A percentile compares a stretch with the other conserved stretches of the same genome.
Evolutionary conservation across 2,329 filamentous ascomycete genomes (phyloP).

Genomic region (Plectosphaerella sp.): DNA sequence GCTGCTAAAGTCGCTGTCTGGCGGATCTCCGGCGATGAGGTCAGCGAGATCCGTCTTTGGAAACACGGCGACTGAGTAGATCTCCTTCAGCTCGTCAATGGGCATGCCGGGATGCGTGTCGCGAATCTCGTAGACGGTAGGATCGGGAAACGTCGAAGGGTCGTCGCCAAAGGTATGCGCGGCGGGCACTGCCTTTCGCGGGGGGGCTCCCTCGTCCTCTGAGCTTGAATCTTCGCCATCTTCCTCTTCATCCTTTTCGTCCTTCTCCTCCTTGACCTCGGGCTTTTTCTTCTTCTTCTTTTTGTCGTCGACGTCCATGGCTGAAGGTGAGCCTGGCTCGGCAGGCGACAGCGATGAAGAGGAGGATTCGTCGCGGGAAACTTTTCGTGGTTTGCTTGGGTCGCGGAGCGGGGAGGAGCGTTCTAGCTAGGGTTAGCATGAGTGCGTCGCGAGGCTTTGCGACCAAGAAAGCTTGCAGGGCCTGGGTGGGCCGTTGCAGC

Average conservation of each 20-base stretch:
- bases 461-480: background rate
- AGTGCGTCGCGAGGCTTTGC: background rate
- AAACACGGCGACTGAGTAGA: conserved; percentile 83
- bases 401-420: conserved; percentile 51
- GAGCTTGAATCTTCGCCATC: conserved; percentile 49
- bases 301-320: conserved; percentile 58
- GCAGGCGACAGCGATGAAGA: conserved; percentile 59
- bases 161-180: conserved; percentile 90
- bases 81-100: conserved; percentile 79
- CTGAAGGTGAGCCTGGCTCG: conserved; percentile 43
- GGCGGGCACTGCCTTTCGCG: conserved; percentile 64
- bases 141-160: conserved; percentile 84
- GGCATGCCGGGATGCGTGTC: conserved; percentile 70
- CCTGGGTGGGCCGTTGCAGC: too few species aligned
- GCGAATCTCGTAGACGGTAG: conserved; percentile 90
- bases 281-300: conserved; percentile 2
- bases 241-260: conserved; percentile 31
- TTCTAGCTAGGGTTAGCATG: conserved; percentile 27
- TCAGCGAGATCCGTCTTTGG: conserved; percentile 77
- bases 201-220: conserved; percentile 56
- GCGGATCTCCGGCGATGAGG: conserved; percentile 81
- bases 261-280: conserved; percentile 21
- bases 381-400: conserved; percentile 43
- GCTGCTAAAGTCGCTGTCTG: conserved; percentile 92
- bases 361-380: conserved; percentile 48